Evolutionary conservation across 2,329 filamentous ascomycete species (phyloP), one percentile per base, ranked within the genome.

Genomic region (Penicillium oxalicum): DNA sequence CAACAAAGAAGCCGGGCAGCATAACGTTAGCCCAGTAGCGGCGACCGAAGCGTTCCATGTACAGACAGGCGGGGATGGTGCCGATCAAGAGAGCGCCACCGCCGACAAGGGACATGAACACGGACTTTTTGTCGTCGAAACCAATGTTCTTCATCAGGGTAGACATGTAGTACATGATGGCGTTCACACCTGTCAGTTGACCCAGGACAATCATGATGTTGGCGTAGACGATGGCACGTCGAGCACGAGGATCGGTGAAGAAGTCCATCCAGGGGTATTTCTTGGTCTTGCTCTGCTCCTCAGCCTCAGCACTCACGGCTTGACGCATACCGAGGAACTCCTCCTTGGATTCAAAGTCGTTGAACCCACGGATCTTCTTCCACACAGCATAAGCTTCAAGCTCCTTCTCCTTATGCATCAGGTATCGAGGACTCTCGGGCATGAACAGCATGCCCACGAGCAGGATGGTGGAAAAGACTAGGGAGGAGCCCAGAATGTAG

Each of bases 61-160:
- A 79, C 62, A 86, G 76, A 47, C 84, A 80, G 0, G 82, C 83
- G 0, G 83, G 83, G 32, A 87, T 82, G 0, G 83, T 84, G 24
- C 83, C 84, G 12, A 88, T 58, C 0, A 88, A 74, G 0, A 88
- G 75, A 0, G 83, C 71, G 4, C 82, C 84, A 26, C 84, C 84
- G 3, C 85, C 84, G 11, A 88, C 84, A 0, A 87, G 76, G 0
- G 84, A 87, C 84, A 88, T 88, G 74, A 87, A 88, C 50, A 83
- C 86, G 12, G 81, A 70, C 43, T 83, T 66, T 49, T 79, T 75
- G 6, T 77, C 67, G 58, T 82, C 66, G 66, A 88, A 88, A 9
- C 84, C 84, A 38, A 88, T 82, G 59, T 83, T 77, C 43, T 69
- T 70, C 82, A 88, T 86, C 5, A 88, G 70, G 0, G 80, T 75